Conservation (phyloP, 768 basidiomycete species). For the Amanita exitialis region DNA sequence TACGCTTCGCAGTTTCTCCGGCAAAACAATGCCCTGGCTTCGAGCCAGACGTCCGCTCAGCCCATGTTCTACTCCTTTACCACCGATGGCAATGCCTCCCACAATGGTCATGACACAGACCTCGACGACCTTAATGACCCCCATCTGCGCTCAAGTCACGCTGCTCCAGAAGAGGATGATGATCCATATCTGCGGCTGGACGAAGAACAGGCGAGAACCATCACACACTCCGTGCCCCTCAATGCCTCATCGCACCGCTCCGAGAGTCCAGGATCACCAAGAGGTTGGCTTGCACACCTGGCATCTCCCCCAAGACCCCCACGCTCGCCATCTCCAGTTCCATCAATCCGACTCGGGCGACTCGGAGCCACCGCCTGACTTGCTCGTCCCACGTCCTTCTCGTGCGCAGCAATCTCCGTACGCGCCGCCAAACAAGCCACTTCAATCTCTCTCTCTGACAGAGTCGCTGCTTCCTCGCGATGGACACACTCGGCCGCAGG, state of each 20-base stretch:
- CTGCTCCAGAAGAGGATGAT: conserved; percentile 41
- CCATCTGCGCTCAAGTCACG: conserved; percentile 39
- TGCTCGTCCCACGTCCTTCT: conserved; percentile 22
- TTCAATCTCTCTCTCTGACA: conserved; percentile 60
- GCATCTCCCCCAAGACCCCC: conserved; percentile 45
- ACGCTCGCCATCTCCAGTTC: conserved; percentile 27
- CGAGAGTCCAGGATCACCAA: conserved; percentile 27
- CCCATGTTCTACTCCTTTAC: conserved; percentile 87
- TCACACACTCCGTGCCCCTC: too few species aligned
- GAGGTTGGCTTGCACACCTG: conserved; percentile 68
- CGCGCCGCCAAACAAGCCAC: conserved; percentile 25
- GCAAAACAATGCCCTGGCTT: conserved; percentile 28
- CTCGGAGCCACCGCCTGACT: conserved; percentile 34
- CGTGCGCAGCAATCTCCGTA: conserved; percentile 29
- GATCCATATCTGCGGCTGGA: conserved; percentile 75
- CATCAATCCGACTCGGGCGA: conserved; percentile 33
- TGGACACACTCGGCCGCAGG: conserved; percentile 49
- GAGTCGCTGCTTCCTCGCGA: conserved; percentile 73
- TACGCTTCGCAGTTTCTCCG: conserved; percentile 78
- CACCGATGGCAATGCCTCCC: conserved; percentile 52
- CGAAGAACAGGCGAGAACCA: conserved; percentile 38
- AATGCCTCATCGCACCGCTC: conserved; percentile 23
- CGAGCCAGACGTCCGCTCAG: conserved; percentile 54
- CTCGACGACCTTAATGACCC: conserved; percentile 74
- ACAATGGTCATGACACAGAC: conserved; percentile 39